A percentile compares a stretch with the other conserved stretches of the same genome.
phyloP scores from a whole-genome alignment of 805 yeast species.

The Brettanomyces sp. region DNA sequence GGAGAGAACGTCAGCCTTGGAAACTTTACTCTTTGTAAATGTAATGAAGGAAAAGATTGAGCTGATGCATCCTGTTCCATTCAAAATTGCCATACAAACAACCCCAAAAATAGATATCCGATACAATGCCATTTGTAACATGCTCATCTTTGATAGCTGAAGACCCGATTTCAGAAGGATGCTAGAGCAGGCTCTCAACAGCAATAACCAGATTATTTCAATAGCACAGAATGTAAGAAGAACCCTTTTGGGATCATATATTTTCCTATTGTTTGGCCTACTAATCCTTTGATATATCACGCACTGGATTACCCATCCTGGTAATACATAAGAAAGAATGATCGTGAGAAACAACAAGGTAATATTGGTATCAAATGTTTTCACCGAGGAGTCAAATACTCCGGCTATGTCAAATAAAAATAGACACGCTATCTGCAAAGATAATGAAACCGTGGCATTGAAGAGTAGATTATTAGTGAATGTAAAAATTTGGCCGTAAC shows the following conservation, averaged over 20 bases:
- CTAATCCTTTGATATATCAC: conserved; percentile 1
- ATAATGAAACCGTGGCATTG: conserved; percentile 18
- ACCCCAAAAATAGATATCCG: conserved; percentile 41
- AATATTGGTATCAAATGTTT: conserved; percentile 28
- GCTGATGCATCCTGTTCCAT: conserved; percentile 44
- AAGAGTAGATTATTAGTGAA: conserved; percentile 4
- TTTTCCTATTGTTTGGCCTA: neutral
- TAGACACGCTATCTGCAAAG: conserved; percentile 19
- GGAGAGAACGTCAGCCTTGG: conserved; percentile 25
- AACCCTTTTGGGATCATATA: conserved; percentile 8
- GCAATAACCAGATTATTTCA: conserved; percentile 22
- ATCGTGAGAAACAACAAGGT: conserved; percentile 31
- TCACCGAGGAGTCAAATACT: conserved; percentile 15
- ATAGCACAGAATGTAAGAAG: neutral
- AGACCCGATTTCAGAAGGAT: neutral
- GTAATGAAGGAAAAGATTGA: conserved; percentile 28
- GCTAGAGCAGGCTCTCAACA: conserved; percentile 6
- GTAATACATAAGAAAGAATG: conserved; percentile 33
- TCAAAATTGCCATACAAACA: conserved; percentile 38
- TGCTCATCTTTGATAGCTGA: conserved; percentile 1
- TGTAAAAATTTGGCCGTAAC: neutral
- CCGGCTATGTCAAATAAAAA: conserved; percentile 21
- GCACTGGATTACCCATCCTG: conserved; percentile 23
- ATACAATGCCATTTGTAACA: conserved; percentile 28
- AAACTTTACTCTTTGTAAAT: conserved; percentile 15